Base-by-base conservation (phyloP, 192 early-diverging fungal species). In the Bifiguratus adelaidae region DNA sequence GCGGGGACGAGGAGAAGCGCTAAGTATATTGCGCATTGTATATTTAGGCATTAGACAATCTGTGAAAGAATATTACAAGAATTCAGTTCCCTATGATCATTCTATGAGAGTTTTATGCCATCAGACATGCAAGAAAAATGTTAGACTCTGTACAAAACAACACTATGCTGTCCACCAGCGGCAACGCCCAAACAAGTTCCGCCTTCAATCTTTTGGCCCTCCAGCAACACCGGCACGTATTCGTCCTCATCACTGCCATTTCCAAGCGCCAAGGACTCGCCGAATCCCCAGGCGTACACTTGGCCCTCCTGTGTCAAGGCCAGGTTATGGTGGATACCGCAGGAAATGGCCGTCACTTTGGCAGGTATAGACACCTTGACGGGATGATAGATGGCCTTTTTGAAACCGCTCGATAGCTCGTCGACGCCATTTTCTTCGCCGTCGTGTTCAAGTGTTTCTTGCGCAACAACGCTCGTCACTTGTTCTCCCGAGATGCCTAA, bases 231-330 rank as follows among this genome's bases (percentile, higher is more conserved):
- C 7, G 84, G 84, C 41, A 49, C 60, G 25, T 65, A 54, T 7
- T 81, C 82, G 56, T 95, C 90, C 35, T 76, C 75, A 41, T 79
- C 84, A 35, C 74, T 73, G 26, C 77, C 83, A 48, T 88, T 93
- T 19, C 83, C 83, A 27, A 91, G 76, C 53, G 86, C 86, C 4
- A 83, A 75, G 68, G 80, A 81, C 44, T 89, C 86, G 32, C 88
- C 89, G 55, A 82, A 93, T 19, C 93, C 93, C 91, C 93, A 97
- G 7, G 82, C 61, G 52, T 85, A 92, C 12, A 85, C 71, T 6
- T 69, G 55, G 35, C 80, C 80, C 26, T 75, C 74, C 28, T 49
- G 29, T 2, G 72, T 71, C 28, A 81, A 42, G 6, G 67, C 78
- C 19, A 80, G 35, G 30, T 57, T 65, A 57, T 77, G 75, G 49